phyloP scores from a whole-genome alignment of 192 early-diverging fungal genomes.

The Coemansia sp. region DNA sequence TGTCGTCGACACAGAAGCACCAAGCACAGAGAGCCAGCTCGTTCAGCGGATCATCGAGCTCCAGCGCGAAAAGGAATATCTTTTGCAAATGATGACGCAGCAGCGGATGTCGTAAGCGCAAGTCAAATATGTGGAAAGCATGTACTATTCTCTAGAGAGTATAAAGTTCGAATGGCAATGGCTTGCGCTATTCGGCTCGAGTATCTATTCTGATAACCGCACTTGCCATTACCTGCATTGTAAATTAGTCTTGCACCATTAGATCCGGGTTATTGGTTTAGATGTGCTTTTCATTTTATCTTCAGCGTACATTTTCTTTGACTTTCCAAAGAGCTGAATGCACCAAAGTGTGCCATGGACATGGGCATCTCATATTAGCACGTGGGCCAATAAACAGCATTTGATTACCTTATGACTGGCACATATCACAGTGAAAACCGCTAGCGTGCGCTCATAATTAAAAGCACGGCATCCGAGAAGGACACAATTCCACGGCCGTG shows the following conservation, averaged over 20 bases:
- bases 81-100: constrained; percentile 11
- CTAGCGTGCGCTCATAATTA: not conserved
- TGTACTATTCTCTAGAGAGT: not conserved
- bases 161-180: not conserved
- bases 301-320: not conserved
- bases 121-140: not conserved
- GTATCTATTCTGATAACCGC: too few relatives aligned
- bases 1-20: too few relatives aligned
- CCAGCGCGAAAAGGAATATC: constrained; percentile 23
- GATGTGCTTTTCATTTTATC: too few relatives aligned
- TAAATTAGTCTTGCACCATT: too few relatives aligned
- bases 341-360: not conserved
- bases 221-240: too few relatives aligned
- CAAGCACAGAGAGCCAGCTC: not conserved
- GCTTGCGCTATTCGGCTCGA: not conserved
- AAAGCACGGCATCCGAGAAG: not conserved
- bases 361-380: not conserved
- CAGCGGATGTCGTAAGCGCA: constrained; percentile 5
- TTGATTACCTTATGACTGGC: not conserved
- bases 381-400: not conserved
- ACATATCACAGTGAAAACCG: not conserved
- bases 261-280: too few relatives aligned
- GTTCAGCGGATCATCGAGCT: constrained; percentile 12
- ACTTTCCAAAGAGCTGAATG: not conserved
- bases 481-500: not conserved